Evolutionary conservation across 179 eudicot species (phyloP).

Genomic region (Beta corolliflora): DNA sequence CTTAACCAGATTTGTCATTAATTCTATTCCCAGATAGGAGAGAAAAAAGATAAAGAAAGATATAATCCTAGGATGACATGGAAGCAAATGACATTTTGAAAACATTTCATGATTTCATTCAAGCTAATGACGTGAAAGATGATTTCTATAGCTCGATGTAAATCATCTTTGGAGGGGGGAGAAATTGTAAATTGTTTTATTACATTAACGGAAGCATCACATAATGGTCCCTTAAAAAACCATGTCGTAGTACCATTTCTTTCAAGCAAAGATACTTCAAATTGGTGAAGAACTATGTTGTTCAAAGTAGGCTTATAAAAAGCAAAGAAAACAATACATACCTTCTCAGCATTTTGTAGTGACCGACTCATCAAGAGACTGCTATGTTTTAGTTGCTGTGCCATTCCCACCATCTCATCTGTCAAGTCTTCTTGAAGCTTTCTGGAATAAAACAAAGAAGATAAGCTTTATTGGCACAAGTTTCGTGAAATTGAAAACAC

Average conservation of each 20-base stretch:
- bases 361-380: slow-evolving; percentile 83
- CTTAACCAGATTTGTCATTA: too few species aligned
- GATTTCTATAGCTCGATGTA: too few species aligned
- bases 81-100: too few species aligned
- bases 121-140: too few species aligned
- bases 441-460: slow-evolving; percentile 38
- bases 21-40: too few species aligned
- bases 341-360: slow-evolving; percentile 77
- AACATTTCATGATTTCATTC: too few species aligned
- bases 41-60: too few species aligned
- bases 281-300: neutral
- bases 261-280: neutral
- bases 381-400: slow-evolving; percentile 83
- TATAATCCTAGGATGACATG: too few species aligned
- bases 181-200: too few species aligned
- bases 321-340: slow-evolving; percentile 29
- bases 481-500: neutral
- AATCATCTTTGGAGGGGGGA: too few species aligned
- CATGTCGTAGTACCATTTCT: neutral
- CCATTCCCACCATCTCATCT: slow-evolving; percentile 91
- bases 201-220: neutral
- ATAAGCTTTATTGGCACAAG: neutral
- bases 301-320: neutral
- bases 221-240: neutral
- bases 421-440: slow-evolving; percentile 96